These are phyloP conservation scores for Rasamsonia emersonii DNA, from an alignment of 2,329 filamentous ascomycete genomes.

Conservation along the genomic window DNA sequence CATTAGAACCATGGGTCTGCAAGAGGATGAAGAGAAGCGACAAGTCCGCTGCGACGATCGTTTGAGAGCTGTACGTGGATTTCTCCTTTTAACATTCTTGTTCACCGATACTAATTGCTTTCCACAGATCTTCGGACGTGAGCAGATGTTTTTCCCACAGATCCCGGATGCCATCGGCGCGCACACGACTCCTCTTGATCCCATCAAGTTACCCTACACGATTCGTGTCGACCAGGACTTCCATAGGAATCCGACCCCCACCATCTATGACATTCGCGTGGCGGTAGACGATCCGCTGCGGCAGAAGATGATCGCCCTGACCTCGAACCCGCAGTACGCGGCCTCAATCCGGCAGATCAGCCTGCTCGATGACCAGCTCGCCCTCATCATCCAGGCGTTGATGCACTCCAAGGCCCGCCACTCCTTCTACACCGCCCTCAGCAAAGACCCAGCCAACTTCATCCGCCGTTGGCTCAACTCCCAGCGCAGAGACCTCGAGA, in stretches of 20 bases:
- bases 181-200: slow-evolving; percentile 71
- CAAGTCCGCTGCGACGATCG: slow-evolving; percentile 84
- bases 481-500: slow-evolving; percentile 82
- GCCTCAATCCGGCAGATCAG: slow-evolving; percentile 67
- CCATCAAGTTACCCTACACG: slow-evolving; percentile 79
- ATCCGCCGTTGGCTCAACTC: slow-evolving; percentile 81
- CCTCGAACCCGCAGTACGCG: slow-evolving; percentile 62
- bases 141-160: slow-evolving; percentile 76
- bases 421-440: slow-evolving; percentile 71
- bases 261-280: slow-evolving; percentile 84
- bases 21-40: slow-evolving; percentile 91
- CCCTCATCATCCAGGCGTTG: slow-evolving; percentile 72
- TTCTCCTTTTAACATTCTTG: neutral
- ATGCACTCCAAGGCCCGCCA: slow-evolving; percentile 82
- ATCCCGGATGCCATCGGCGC: slow-evolving; percentile 70
- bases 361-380: slow-evolving; percentile 74
- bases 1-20: slow-evolving; percentile 71
- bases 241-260: slow-evolving; percentile 64
- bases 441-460: slow-evolving; percentile 75
- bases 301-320: slow-evolving; percentile 54
- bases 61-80: slow-evolving; percentile 58
- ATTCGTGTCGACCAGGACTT: slow-evolving; percentile 85
- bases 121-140: slow-evolving; percentile 60
- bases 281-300: slow-evolving; percentile 74
- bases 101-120: slow-evolving; percentile 3